Evolutionary conservation across 371 early-diverging fungal species (phyloP), one percentile per base, ranked within the genome.

Genomic region (Actinomortierella ambigua): DNA sequence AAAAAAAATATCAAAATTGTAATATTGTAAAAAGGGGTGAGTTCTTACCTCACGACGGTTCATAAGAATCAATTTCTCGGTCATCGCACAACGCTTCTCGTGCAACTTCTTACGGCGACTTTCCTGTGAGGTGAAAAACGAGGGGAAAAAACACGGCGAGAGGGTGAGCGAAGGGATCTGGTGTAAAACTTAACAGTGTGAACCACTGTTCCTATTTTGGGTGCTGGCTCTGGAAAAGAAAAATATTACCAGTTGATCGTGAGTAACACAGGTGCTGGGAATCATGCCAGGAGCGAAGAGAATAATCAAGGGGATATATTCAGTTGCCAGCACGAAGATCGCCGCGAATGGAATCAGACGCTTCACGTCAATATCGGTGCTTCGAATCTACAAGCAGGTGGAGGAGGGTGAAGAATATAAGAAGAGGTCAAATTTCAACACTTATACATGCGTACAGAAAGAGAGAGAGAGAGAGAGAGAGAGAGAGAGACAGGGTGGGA

Each of bases 231-330:
- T n/a, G n/a, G n/a, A n/a, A n/a, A n/a, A n/a, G n/a, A n/a, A n/a
- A n/a, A 15, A 9, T 34, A 63, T 59, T 85, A 88, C 89, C 70
- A 85, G 47, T 75, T 88, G 89, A 9, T 63, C 57, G 1, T 80
- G 79, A 20, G 81, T 83, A 15, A 88, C 59, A 64, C 87, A 86
- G 9, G 88, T 88, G 40, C 85, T 81, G 29, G 88, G 88, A 22
- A 88, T 77, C 67, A 86, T 75, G 24, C 80, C 79, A 29, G 88
- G 88, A 5, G 77, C 82, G 58, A 82, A 86, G 23, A 84, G 79
- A 28, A 88, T 82, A 50, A 81, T 66, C 46, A 88, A 69, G 14
- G 88, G 88, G 59, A 88, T 86, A 77, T 84, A 83, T 79, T 88
- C 88, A 23, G 87, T 84, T 3, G 87, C 75, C 24, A 88, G 71